Evolutionary conservation across 257 asterid species (phyloP).

Genomic region (Lavandula angustifolia): DNA sequence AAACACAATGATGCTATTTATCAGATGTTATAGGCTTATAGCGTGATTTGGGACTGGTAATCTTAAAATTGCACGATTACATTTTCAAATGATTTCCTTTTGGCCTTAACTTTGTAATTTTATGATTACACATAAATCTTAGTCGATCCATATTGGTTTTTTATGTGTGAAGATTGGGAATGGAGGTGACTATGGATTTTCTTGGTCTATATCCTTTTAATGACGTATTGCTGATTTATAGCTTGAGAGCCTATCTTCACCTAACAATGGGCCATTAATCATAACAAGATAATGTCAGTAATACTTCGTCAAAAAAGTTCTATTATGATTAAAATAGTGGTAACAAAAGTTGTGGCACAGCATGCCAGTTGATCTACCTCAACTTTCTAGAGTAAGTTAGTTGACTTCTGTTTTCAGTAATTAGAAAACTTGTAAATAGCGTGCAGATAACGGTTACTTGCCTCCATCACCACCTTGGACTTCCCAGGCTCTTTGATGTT

Average conservation of each 20-base stretch:
- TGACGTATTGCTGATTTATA: neutral
- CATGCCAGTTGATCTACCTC: conserved; percentile 12
- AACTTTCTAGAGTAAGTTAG: neutral
- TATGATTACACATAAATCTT: neutral
- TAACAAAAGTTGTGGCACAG: conserved; percentile 8
- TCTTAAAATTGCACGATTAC: conserved; percentile 8
- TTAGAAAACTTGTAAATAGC: too few species aligned
- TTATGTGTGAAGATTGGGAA: neutral
- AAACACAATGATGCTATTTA: neutral
- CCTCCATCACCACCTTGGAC: neutral
- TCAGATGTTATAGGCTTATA: neutral
- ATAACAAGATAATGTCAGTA: neutral
- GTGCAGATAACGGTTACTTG: too few species aligned
- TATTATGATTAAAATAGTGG: neutral
- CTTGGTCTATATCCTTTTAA: neutral
- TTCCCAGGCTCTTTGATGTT: neutral
- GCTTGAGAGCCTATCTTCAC: neutral
- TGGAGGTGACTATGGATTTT: neutral
- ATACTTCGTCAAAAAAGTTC: neutral
- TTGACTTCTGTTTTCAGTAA: neutral
- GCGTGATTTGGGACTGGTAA: neutral
- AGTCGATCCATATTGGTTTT: neutral
- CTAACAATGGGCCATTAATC: conserved; percentile 3
- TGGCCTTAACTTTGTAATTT: neutral
- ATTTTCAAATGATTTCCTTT: neutral